phyloP scores from a whole-genome alignment of 2,329 filamentous ascomycete species.

The Monascus ruber region DNA sequence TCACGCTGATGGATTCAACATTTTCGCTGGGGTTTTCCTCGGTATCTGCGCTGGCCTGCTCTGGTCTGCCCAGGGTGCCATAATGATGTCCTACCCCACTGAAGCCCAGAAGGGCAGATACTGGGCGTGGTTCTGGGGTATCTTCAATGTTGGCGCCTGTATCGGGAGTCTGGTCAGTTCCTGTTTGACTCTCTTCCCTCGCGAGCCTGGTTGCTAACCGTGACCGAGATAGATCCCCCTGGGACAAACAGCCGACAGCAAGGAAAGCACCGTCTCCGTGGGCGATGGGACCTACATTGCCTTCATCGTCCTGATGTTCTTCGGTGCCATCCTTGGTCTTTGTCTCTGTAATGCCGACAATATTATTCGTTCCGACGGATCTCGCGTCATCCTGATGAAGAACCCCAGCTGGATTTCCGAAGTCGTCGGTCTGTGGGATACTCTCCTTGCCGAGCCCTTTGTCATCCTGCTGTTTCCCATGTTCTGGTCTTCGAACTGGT shows the following conservation, averaged over 20 bases:
- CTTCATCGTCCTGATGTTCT: constrained; percentile 71
- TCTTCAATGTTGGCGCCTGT: constrained; percentile 85
- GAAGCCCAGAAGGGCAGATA: constrained; percentile 77
- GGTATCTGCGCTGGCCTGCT: constrained; percentile 39
- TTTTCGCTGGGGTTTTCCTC: constrained; percentile 39
- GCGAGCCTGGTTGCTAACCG: not conserved
- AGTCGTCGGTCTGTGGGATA: constrained; percentile 63
- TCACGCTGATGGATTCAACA: constrained; percentile 36
- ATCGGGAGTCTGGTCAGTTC: constrained; percentile 58
- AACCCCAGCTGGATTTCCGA: constrained; percentile 79
- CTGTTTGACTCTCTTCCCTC: not conserved
- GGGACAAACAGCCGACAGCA: constrained; percentile 35
- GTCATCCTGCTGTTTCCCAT: constrained; percentile 68
- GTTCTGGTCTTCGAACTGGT: constrained; percentile 71
- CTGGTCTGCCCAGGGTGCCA: constrained; percentile 41
- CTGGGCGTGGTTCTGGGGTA: constrained; percentile 87
- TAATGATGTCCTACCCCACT: constrained; percentile 68
- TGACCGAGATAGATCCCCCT: constrained; percentile 28
- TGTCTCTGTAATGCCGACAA: constrained; percentile 59
- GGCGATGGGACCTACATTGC: constrained; percentile 74
- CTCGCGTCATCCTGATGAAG: constrained; percentile 76
- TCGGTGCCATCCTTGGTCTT: constrained; percentile 59
- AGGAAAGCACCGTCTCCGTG: constrained; percentile 21
- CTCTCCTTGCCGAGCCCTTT: constrained; percentile 57
- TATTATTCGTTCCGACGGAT: constrained; percentile 65